phyloP scores from a whole-genome alignment of 805 yeast species.

The Yarrowia hollandica region DNA sequence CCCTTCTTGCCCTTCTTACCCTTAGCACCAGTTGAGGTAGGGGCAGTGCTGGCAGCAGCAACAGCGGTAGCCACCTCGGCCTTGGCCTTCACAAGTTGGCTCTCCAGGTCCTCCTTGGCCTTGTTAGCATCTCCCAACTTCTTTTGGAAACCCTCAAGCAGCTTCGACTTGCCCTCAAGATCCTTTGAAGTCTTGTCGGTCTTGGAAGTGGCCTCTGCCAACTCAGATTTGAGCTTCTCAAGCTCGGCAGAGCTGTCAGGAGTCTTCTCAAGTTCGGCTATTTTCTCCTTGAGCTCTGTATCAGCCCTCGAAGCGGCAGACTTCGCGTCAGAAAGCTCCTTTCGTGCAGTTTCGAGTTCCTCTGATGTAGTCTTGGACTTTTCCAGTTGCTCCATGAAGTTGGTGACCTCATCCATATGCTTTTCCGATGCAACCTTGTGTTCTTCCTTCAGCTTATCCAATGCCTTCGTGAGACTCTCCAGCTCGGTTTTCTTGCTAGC shows the following conservation, averaged over 20 bases:
- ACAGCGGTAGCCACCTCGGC: slow-evolving; percentile 9
- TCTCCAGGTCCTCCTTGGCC: slow-evolving; percentile 26
- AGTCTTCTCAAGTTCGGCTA: not conserved
- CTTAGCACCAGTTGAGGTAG: slow-evolving; percentile 11
- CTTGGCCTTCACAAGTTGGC: slow-evolving; percentile 27
- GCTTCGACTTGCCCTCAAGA: slow-evolving; percentile 3
- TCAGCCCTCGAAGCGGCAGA: slow-evolving; percentile 5
- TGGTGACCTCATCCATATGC: not conserved
- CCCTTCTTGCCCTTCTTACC: slow-evolving; percentile 34
- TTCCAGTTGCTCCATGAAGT: slow-evolving; percentile 11
- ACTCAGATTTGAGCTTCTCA: not conserved
- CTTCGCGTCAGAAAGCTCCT: slow-evolving; percentile 16
- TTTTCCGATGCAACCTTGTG: slow-evolving; percentile 8
- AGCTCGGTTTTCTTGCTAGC: not conserved
- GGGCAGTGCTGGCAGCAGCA: slow-evolving; percentile 25
- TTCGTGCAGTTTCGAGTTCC: not conserved
- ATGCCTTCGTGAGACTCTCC: not conserved
- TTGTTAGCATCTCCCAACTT: slow-evolving; percentile 20
- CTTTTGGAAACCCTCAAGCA: slow-evolving; percentile 21
- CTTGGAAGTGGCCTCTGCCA: not conserved
- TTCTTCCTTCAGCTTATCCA: slow-evolving; percentile 5
- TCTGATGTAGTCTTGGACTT: not conserved
- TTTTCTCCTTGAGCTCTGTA: slow-evolving; percentile 15
- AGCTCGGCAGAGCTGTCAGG: not conserved
- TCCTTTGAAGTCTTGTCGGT: slow-evolving; percentile 7